These are phyloP conservation scores for Lichtheimia ornata DNA, from an alignment of 371 early-diverging fungal species.

Conservation along the genomic window DNA sequence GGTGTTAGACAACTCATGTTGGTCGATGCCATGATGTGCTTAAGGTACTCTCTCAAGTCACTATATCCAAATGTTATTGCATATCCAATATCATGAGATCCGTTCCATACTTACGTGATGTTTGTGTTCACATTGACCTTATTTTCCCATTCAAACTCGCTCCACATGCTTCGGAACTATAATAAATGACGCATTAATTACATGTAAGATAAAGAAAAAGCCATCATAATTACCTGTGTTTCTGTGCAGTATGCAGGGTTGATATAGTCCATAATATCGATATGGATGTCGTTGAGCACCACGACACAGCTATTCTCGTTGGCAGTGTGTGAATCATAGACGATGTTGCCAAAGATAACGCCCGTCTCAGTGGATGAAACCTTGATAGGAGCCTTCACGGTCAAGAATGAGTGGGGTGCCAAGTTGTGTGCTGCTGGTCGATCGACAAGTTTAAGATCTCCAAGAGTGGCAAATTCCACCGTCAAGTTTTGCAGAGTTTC, in stretches of 20 bases:
- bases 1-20: slow-evolving; percentile 96
- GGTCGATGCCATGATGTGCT: slow-evolving; percentile 91
- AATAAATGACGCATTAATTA: background rate
- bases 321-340: slow-evolving; percentile 87
- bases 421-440: slow-evolving; percentile 89
- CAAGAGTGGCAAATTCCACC: slow-evolving; percentile 96
- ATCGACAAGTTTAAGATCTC: slow-evolving; percentile 97
- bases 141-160: slow-evolving; percentile 99
- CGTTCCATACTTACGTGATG: slow-evolving; percentile 63
- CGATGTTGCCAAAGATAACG: slow-evolving; percentile 96
- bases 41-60: slow-evolving; percentile 80
- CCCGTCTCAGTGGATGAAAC: slow-evolving; percentile 97
- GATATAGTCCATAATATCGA: slow-evolving; percentile 99
- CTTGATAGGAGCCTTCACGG: slow-evolving; percentile 95
- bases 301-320: slow-evolving; percentile 83
- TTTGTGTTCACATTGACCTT: slow-evolving; percentile 95
- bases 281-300: slow-evolving; percentile 94
- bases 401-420: slow-evolving; percentile 91
- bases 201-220: background rate
- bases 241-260: slow-evolving; percentile 90
- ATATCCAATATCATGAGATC: background rate
- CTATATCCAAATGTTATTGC: slow-evolving; percentile 31
- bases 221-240: slow-evolving; percentile 58
- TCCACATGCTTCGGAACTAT: slow-evolving; percentile 96
- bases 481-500: slow-evolving; percentile 96